Base-by-base conservation (phyloP, 1,139 yeast genomes). In the Magnusiomyces suaveolens region DNA sequence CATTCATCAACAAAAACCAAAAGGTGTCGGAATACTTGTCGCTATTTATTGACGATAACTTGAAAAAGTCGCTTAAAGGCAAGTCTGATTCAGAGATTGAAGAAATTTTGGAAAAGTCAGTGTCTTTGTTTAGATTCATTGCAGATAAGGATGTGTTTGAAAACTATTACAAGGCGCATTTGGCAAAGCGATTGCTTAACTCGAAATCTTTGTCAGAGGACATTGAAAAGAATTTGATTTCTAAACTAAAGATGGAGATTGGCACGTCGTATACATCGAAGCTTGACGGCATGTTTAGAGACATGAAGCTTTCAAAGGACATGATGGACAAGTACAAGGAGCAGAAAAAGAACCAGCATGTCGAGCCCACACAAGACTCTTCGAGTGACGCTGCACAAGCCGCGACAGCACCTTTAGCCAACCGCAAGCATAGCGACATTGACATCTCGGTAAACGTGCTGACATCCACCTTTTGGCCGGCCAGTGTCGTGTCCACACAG, bases 91-190 rank as follows among this genome's bases (percentile, higher is more conserved):
- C 76, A 53, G 81, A 76, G 54, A 71, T 80, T 1, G 88, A 83
- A 57, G 75, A 70, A 1, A 72, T 80, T 10, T 70, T 88, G 50
- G 75, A 74, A 50, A 77, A 78, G 47, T 78, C 89, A 0, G 75
- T 85, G 12, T 69, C 75, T 41, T 75, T 92, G 48, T 82, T 89
- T 63, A 74, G 84, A 54, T 83, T 80, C 62, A 76, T 92, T 46
- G 76, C 80, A 54, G 97, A 92, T 63, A 90, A 88, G 65, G 97
- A 92, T 69, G 74, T 87, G 43, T 92, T 92, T 69, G 96, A 88
- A 67, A 82, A 80, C 38, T 83, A 85, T 60, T 92, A 88, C 69
- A 90, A 90, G 62, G 86, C 84, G 54, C 96, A 88, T 70, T 76
- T 92, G 60, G 97, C 97, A 1, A 88, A 87, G 66, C 74, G 98